Evolutionary conservation across 805 yeast genomes (phyloP).

Genomic region (Nadsonia fulvescens): DNA sequence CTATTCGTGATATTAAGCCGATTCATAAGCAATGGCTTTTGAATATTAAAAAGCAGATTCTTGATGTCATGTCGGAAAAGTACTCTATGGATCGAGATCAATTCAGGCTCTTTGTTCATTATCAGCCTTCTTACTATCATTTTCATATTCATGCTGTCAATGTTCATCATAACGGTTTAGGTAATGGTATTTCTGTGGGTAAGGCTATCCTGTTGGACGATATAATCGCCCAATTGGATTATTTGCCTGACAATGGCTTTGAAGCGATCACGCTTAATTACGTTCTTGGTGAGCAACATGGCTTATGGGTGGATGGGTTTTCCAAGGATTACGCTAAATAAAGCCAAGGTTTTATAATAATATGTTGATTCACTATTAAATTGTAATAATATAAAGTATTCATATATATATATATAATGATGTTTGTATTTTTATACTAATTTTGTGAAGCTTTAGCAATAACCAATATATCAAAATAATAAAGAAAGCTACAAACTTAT

Average conservation of each 20-base stretch:
- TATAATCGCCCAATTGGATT: slow-evolving; percentile 50
- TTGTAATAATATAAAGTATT: too few relatives aligned
- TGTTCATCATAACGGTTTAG: slow-evolving; percentile 47
- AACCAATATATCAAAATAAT: too few relatives aligned
- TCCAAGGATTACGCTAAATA: too few relatives aligned
- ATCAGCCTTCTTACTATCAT: slow-evolving; percentile 93
- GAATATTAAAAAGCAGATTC: slow-evolving; percentile 27
- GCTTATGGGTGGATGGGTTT: slow-evolving; percentile 33
- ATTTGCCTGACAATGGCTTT: slow-evolving; percentile 40
- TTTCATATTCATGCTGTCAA: slow-evolving; percentile 85
- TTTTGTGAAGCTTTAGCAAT: too few relatives aligned
- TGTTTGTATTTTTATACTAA: too few relatives aligned
- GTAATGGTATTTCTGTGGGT: slow-evolving; percentile 30
- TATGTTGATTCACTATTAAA: too few relatives aligned
- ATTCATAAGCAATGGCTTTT: slow-evolving; percentile 43
- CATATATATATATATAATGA: too few relatives aligned
- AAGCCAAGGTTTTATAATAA: too few relatives aligned
- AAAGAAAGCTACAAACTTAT: too few relatives aligned
- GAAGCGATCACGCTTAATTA: slow-evolving; percentile 40
- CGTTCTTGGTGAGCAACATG: slow-evolving; percentile 59
- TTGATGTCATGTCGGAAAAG: slow-evolving; percentile 26
- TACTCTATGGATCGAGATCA: slow-evolving; percentile 36
- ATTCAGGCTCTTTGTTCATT: slow-evolving; percentile 63
- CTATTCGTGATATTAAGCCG: slow-evolving; percentile 54
- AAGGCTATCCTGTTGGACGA: slow-evolving; percentile 71